A percentile compares a stretch with the other conserved stretches of the same genome.
Conservation (phyloP, 208 protist genomes). For the Porcisia hertigi region DNA sequence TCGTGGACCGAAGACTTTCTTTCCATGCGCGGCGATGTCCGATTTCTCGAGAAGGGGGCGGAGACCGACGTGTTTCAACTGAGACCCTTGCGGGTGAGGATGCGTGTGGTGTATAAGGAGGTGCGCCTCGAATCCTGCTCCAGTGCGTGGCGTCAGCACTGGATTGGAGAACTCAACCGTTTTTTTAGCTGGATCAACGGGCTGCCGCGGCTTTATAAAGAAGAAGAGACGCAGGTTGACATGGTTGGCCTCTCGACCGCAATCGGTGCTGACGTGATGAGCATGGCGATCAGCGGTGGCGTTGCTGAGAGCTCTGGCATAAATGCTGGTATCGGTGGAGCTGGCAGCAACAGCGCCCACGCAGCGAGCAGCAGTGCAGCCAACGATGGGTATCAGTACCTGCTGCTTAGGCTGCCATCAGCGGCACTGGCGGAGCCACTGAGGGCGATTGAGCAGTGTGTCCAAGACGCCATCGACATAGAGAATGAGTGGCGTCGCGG, state of each 20-base stretch:
- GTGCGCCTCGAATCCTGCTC: conserved; percentile 62
- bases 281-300: conserved; percentile 1
- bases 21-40: conserved; percentile 69
- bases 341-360: background rate
- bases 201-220: conserved; percentile 63
- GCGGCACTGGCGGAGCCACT: conserved; percentile 65
- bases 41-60: conserved; percentile 51
- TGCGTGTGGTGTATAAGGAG: conserved; percentile 83
- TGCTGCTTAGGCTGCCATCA: conserved; percentile 54
- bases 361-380: background rate
- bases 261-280: conserved; percentile 9
- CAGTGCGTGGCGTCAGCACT: conserved; percentile 75
- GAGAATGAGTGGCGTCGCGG: conserved; percentile 84
- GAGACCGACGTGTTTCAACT: conserved; percentile 83
- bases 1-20: conserved; percentile 86
- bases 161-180: conserved; percentile 72
- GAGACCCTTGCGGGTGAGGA: conserved; percentile 78
- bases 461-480: conserved; percentile 70
- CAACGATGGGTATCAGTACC: conserved; percentile 48
- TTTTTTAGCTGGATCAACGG: conserved; percentile 79
- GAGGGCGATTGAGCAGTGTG: conserved; percentile 74
- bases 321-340: conserved; percentile 1
- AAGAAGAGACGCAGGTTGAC: conserved; percentile 41
- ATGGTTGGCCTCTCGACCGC: conserved; percentile 7
- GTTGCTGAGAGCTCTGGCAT: background rate